phyloP scores from a whole-genome alignment of 208 protist genomes.

The Phytomonas sp. region DNA sequence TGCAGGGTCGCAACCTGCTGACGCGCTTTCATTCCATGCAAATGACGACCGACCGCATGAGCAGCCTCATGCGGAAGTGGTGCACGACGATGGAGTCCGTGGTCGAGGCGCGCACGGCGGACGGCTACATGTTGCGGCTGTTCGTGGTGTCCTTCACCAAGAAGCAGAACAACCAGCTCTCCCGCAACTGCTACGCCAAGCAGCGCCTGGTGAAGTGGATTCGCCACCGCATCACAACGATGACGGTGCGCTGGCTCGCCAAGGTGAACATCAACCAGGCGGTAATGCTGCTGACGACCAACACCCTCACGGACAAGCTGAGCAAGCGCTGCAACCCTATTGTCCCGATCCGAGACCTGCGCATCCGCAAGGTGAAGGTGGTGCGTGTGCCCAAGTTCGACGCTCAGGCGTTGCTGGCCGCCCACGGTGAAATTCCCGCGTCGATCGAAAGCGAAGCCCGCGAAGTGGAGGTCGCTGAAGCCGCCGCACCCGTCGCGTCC shows the following conservation, averaged over 20 bases:
- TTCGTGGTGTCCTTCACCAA: conserved; percentile 98
- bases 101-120: conserved; percentile 95
- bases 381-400: conserved; percentile 96
- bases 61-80: conserved; percentile 98
- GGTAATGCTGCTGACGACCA: conserved; percentile 92
- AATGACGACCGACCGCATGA: conserved; percentile 97
- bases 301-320: conserved; percentile 95
- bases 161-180: conserved; percentile 86
- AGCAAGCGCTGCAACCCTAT: conserved; percentile 90
- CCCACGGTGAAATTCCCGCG: conserved; percentile 83
- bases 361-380: conserved; percentile 97
- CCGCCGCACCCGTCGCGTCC: conserved; percentile 11
- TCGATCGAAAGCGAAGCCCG: conserved; percentile 70
- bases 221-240: conserved; percentile 93
- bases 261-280: conserved; percentile 91
- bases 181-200: conserved; percentile 98
- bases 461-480: conserved; percentile 58
- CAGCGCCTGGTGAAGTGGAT: conserved; percentile 91
- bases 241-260: conserved; percentile 87
- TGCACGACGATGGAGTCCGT: conserved; percentile 96
- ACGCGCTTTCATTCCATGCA: conserved; percentile 98
- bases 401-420: conserved; percentile 83
- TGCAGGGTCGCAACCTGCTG: conserved; percentile 94
- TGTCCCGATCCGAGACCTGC: conserved; percentile 97
- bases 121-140: conserved; percentile 95